These are phyloP conservation scores for Panicum miliaceum DNA, from an alignment of 176 grass and related monocot species.

Conservation along the genomic window DNA sequence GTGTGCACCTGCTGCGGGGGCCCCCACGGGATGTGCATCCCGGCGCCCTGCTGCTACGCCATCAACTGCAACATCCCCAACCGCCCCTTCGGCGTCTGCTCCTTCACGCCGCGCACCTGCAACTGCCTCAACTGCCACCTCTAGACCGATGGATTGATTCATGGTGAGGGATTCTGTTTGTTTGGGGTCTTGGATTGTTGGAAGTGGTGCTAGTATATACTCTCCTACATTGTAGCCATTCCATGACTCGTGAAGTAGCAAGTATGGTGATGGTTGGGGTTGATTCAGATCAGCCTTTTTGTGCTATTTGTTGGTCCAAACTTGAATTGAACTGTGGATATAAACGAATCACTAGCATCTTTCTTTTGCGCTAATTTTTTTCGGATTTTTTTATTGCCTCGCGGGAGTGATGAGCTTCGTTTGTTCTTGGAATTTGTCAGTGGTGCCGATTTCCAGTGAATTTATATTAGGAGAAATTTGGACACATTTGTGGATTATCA, in stretches of 20 bases:
- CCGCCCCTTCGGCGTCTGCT: constrained; percentile 86
- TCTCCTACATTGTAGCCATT: not conserved
- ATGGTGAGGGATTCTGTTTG: not conserved
- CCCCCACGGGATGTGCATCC: constrained; percentile 66
- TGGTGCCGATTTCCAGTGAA: not conserved
- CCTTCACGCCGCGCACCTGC: constrained; percentile 72
- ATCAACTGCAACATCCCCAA: constrained; percentile 96
- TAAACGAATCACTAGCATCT: constrained; percentile 11
- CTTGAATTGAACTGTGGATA: constrained; percentile 34
- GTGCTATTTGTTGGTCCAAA: constrained; percentile 1
- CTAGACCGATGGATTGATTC: constrained; percentile 32
- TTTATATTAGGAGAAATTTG: not conserved
- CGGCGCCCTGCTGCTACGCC: constrained; percentile 92
- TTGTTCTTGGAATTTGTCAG: not conserved
- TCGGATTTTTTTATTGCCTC: not conserved
- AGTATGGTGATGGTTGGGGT: not conserved
- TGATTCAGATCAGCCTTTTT: not conserved
- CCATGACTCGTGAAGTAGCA: constrained; percentile 2
- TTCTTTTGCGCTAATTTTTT: not conserved
- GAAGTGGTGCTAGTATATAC: not conserved
- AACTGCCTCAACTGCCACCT: constrained; percentile 85
- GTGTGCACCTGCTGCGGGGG: constrained; percentile 89
- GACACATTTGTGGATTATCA: no score
- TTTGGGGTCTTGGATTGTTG: not conserved
- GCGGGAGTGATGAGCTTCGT: not conserved